Evolutionary conservation across 108 stramenopile genomes (phyloP).

Genomic region (Bacterosira constricta): DNA sequence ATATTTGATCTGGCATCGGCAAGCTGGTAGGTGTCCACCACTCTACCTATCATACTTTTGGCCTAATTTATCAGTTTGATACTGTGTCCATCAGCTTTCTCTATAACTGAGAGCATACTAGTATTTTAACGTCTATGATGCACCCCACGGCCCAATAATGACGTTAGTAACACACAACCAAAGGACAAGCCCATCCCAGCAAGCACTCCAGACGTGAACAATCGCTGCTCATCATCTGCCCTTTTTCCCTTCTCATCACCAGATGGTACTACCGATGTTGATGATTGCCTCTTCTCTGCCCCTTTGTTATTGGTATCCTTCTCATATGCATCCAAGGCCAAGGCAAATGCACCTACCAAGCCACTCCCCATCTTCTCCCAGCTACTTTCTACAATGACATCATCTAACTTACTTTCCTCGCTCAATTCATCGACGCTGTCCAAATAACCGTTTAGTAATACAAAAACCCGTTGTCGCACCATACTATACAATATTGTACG

Average conservation of each 20-base stretch:
- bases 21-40: no score
- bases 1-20: no score
- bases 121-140: no score
- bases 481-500: constrained; percentile 67
- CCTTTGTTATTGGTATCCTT: background rate
- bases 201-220: constrained; percentile 13
- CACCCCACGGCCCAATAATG: no score
- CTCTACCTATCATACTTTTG: no score
- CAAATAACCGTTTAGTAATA: constrained; percentile 93
- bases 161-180: constrained; percentile 6
- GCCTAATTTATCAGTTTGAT: no score
- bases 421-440: constrained; percentile 48
- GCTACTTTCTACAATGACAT: constrained; percentile 32
- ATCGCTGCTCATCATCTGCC: background rate
- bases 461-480: constrained; percentile 59
- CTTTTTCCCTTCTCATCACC: background rate
- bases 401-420: constrained; percentile 14
- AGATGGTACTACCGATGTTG: no score
- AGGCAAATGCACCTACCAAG: constrained; percentile 38
- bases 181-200: constrained; percentile 21
- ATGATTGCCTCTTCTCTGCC: no score
- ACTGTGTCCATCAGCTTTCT: no score
- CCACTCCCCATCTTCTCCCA: constrained; percentile 35
- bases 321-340: constrained; percentile 32
- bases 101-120: no score